Conservation (phyloP, 2,329 filamentous ascomycete species). For the Claviceps sp. region DNA sequence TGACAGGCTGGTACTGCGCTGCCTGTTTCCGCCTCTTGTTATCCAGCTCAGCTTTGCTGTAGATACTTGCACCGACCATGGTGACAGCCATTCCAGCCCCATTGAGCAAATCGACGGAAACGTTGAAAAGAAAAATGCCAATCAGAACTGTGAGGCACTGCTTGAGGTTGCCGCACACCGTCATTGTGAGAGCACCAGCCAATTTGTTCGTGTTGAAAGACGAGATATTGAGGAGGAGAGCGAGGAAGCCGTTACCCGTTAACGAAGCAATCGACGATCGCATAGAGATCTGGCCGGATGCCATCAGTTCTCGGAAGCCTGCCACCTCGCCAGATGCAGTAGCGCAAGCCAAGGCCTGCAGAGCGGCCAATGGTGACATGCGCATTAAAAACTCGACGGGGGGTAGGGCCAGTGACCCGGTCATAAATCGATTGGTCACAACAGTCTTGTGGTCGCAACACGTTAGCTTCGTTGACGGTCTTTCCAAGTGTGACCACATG, state of each 20-base stretch:
- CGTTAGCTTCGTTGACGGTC: not conserved
- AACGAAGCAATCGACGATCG: conserved; percentile 27
- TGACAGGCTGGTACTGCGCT: conserved; percentile 21
- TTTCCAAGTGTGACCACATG: not conserved
- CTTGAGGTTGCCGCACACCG: conserved; percentile 45
- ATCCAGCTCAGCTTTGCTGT: conserved; percentile 43
- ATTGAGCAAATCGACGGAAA: conserved; percentile 36
- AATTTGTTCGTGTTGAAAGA: conserved; percentile 46
- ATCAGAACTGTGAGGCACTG: conserved; percentile 42
- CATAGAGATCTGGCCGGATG: conserved; percentile 21
- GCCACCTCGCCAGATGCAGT: conserved; percentile 37
- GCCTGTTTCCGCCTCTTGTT: conserved; percentile 26
- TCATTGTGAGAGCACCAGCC: conserved; percentile 44
- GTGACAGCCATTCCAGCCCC: conserved; percentile 43
- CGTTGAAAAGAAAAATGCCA: conserved; percentile 38
- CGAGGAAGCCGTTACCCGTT: conserved; percentile 37
- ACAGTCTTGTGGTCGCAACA: conserved; percentile 28
- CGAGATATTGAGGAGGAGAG: conserved; percentile 42
- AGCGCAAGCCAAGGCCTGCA: conserved; percentile 40
- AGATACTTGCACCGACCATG: conserved; percentile 40
- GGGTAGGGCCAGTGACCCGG: conserved; percentile 41
- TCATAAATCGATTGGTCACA: conserved; percentile 51
- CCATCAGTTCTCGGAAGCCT: conserved; percentile 24
- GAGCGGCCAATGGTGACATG: conserved; percentile 46
- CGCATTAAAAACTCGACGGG: conserved; percentile 48